Conservation (phyloP, 352 stramenopile genomes). For the Pythium periplocum region DNA sequence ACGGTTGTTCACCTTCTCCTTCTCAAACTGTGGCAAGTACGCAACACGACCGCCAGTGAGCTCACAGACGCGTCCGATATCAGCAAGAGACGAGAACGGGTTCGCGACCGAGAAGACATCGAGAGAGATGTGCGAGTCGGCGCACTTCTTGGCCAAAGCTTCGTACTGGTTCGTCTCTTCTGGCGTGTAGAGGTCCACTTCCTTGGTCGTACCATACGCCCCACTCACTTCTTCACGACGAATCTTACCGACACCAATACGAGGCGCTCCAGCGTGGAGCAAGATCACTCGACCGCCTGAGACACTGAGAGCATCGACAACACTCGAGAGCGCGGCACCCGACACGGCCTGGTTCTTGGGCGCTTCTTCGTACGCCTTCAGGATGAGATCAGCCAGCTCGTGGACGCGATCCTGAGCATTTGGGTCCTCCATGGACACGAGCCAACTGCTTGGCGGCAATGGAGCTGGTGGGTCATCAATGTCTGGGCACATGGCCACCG, state of each 20-base stretch:
- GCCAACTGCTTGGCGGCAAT: conserved; percentile 68
- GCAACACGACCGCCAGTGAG: conserved; percentile 81
- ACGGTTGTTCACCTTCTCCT: conserved; percentile 74
- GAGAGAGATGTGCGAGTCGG: conserved; percentile 75
- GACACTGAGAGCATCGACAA: conserved; percentile 59
- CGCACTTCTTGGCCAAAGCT: conserved; percentile 53
- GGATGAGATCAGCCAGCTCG: conserved; percentile 64
- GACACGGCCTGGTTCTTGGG: conserved; percentile 78
- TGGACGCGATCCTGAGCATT: conserved; percentile 63
- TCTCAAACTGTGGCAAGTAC: conserved; percentile 86
- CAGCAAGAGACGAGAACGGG: conserved; percentile 74
- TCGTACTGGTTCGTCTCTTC: conserved; percentile 70
- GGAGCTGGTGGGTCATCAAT: conserved; percentile 75
- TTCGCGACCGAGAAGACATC: conserved; percentile 86
- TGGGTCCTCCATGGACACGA: conserved; percentile 79
- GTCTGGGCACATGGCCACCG: conserved; percentile 71
- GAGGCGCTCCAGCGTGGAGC: conserved; percentile 71
- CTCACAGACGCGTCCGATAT: conserved; percentile 75
- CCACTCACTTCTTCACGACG: conserved; percentile 78
- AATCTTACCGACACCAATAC: conserved; percentile 67
- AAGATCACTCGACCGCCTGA: conserved; percentile 65
- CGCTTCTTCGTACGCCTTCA: conserved; percentile 56
- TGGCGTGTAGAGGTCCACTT: conserved; percentile 80
- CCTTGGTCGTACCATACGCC: conserved; percentile 78
- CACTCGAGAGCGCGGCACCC: conserved; percentile 69